A percentile compares a stretch with the other conserved stretches of the same genome.
Conservation (phyloP, 805 yeast species). For the Ogataea parapolymorpha region DNA sequence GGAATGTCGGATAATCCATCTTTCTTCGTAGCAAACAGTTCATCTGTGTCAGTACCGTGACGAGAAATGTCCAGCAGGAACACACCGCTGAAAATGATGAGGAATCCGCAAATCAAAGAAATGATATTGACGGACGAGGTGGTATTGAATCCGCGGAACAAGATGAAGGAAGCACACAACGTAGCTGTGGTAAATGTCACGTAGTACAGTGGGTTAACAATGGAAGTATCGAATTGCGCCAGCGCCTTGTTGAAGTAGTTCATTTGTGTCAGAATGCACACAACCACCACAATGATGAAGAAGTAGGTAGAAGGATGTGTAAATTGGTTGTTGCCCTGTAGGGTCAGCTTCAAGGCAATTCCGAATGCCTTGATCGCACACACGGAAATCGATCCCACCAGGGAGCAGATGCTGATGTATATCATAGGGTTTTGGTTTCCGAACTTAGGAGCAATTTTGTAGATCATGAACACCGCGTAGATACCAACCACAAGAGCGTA, state of each 20-base stretch:
- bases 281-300: conserved; percentile 70
- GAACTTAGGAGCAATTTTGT: conserved; percentile 74
- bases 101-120: conserved; percentile 78
- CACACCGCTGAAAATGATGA: conserved; percentile 85
- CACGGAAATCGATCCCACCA: conserved; percentile 87
- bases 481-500: conserved; percentile 61
- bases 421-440: conserved; percentile 85
- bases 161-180: conserved; percentile 76
- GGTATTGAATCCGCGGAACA: conserved; percentile 85
- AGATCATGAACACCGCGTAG: conserved; percentile 75
- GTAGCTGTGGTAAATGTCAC: conserved; percentile 91
- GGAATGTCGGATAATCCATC: conserved; percentile 64
- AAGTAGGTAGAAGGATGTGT: conserved; percentile 80
- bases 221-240: conserved; percentile 89
- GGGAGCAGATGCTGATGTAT: conserved; percentile 83
- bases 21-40: conserved; percentile 40
- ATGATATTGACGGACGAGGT: conserved; percentile 75
- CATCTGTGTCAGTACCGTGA: conserved; percentile 48
- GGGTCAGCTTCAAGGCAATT: conserved; percentile 80
- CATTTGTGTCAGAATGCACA: conserved; percentile 88
- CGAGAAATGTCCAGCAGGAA: conserved; percentile 77
- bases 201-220: conserved; percentile 86
- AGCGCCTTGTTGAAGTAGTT: conserved; percentile 90
- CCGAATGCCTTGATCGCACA: conserved; percentile 94
- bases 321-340: conserved; percentile 84